A percentile compares a stretch with the other conserved stretches of the same genome.
Conservation (phyloP, 768 basidiomycete species). For the Kwoniella europaea region DNA sequence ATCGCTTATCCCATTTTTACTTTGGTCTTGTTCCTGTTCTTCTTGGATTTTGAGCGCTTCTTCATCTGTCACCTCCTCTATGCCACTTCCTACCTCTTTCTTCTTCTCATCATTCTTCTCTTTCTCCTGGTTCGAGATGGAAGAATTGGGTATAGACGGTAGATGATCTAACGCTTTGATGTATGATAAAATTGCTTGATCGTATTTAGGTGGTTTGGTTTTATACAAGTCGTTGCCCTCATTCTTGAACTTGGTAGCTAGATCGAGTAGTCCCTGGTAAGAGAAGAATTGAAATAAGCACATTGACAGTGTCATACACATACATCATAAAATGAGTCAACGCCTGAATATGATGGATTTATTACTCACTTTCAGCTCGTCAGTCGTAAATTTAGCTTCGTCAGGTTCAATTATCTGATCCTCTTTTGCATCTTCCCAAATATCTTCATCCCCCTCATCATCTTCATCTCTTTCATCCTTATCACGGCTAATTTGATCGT, state of each 20-base stretch:
- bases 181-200: conserved; percentile 74
- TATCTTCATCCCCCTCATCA: conserved; percentile 29
- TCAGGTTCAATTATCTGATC: conserved; percentile 26
- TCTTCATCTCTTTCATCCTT: neutral
- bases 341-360: no score
- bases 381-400: conserved; percentile 22
- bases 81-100: conserved; percentile 31
- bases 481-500: neutral
- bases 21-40: conserved; percentile 26
- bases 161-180: conserved; percentile 70
- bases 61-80: conserved; percentile 55
- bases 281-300: no score
- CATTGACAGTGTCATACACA: no score
- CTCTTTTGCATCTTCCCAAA: conserved; percentile 38
- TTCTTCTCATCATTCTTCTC: neutral
- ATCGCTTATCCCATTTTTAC: conserved; percentile 1
- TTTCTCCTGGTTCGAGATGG: conserved; percentile 20
- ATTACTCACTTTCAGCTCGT: conserved; percentile 22
- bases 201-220: conserved; percentile 64
- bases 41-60: conserved; percentile 46
- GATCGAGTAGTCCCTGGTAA: conserved; percentile 61
- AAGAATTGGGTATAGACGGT: conserved; percentile 58
- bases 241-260: conserved; percentile 70
- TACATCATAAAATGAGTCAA: no score
- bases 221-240: conserved; percentile 79